Evolutionary conservation across 2,329 filamentous ascomycete species (phyloP).

Genomic region (Aspergillus eucalypticola): DNA sequence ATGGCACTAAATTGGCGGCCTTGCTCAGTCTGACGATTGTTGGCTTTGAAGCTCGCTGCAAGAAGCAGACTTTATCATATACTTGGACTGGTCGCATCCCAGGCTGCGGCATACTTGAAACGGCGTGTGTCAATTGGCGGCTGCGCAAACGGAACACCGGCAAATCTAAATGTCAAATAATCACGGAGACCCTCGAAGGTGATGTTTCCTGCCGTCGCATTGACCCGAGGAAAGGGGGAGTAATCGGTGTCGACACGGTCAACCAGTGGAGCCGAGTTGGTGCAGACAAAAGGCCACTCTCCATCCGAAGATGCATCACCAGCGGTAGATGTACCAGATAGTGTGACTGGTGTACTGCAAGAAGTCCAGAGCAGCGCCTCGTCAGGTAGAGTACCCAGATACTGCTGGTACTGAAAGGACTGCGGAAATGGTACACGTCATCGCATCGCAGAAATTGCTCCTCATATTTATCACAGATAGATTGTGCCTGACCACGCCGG

Average conservation of each 20-base stretch:
- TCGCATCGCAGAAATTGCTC: neutral
- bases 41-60: no score
- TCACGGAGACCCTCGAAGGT: conserved; percentile 48
- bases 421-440: neutral
- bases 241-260: neutral
- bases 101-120: conserved; percentile 50
- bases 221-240: neutral
- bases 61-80: no score
- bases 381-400: neutral
- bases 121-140: conserved; percentile 39
- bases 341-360: neutral
- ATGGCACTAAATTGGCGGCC: no score
- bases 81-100: conserved; percentile 47
- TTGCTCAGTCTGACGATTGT: no score
- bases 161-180: conserved; percentile 53
- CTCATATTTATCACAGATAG: neutral
- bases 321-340: neutral
- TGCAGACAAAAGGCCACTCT: neutral
- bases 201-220: neutral
- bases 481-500: neutral
- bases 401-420: neutral
- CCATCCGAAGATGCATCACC: neutral
- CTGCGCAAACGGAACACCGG: conserved; percentile 49
- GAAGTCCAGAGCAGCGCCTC: neutral
- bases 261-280: neutral